These are phyloP conservation scores for Babesia ovis DNA, from an alignment of 169 alveolate species.

Conservation along the genomic window DNA sequence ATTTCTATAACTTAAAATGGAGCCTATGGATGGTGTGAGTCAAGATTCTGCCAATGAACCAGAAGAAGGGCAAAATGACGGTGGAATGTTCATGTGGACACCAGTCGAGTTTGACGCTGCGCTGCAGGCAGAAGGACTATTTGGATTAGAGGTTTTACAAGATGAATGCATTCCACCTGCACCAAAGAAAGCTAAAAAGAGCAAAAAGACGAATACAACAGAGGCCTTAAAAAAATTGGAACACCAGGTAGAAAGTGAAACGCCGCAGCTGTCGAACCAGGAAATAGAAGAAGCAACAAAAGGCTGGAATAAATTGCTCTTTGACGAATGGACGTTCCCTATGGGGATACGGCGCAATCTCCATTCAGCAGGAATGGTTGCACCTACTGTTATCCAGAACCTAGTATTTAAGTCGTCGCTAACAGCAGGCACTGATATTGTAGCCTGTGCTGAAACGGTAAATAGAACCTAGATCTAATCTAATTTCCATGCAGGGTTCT, in stretches of 20 bases:
- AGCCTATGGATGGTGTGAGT: background rate
- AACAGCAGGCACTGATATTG: slow-evolving; percentile 16
- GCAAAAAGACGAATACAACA: slow-evolving; percentile 7
- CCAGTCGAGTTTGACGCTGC: slow-evolving; percentile 43
- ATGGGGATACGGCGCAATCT: slow-evolving; percentile 27
- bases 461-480: background rate
- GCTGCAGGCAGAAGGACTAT: slow-evolving; percentile 56
- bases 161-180: slow-evolving; percentile 5
- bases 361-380: slow-evolving; percentile 10
- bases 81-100: slow-evolving; percentile 34
- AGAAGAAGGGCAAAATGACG: background rate
- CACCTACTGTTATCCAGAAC: slow-evolving; percentile 62
- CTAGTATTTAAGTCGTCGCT: slow-evolving; percentile 50
- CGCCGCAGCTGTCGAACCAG: background rate
- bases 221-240: background rate
- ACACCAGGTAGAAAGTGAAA: background rate
- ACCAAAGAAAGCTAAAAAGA: slow-evolving; percentile 6
- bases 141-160: slow-evolving; percentile 52
- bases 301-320: slow-evolving; percentile 28
- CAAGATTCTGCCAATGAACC: background rate
- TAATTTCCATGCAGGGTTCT: slow-evolving; percentile 73
- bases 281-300: slow-evolving; percentile 28
- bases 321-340: slow-evolving; percentile 36
- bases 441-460: slow-evolving; percentile 68
- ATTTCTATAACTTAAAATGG: background rate